phyloP scores from a whole-genome alignment of 768 basidiomycete genomes.

The Hericium rajendrae region DNA sequence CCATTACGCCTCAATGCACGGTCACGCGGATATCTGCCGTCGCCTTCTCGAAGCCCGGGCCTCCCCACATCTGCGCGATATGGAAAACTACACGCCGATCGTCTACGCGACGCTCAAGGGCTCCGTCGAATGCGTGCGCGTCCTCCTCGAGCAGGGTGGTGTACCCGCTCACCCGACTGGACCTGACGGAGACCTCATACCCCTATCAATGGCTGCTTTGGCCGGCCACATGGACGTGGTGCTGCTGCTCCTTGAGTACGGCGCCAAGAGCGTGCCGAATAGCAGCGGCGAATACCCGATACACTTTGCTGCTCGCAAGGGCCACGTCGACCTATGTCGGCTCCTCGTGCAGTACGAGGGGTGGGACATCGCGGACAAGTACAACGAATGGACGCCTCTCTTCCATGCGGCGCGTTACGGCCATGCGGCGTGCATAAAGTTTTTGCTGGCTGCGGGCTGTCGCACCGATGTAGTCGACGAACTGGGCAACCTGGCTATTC shows the following conservation, averaged over 20 bases:
- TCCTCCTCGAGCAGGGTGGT: slow-evolving; percentile 66
- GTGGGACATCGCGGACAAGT: slow-evolving; percentile 88
- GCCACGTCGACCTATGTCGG: slow-evolving; percentile 77
- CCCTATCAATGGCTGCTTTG: slow-evolving; percentile 85
- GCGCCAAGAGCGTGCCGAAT: slow-evolving; percentile 74
- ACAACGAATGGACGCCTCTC: slow-evolving; percentile 96
- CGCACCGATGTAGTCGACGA: slow-evolving; percentile 77
- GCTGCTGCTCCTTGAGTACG: slow-evolving; percentile 62
- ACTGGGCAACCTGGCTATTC: slow-evolving; percentile 71
- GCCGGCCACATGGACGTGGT: slow-evolving; percentile 82
- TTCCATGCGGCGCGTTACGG: slow-evolving; percentile 92
- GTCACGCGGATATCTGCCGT: slow-evolving; percentile 66
- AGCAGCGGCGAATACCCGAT: slow-evolving; percentile 96
- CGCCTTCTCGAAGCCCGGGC: slow-evolving; percentile 63
- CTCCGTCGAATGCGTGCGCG: slow-evolving; percentile 69
- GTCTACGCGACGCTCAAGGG: slow-evolving; percentile 90
- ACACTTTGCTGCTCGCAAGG: slow-evolving; percentile 90
- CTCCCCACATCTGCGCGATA: slow-evolving; percentile 64
- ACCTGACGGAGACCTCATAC: slow-evolving; percentile 62
- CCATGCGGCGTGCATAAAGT: slow-evolving; percentile 56
- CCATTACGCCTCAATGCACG: slow-evolving; percentile 95
- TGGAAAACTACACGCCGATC: slow-evolving; percentile 91
- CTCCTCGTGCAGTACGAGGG: slow-evolving; percentile 66
- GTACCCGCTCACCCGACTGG: slow-evolving; percentile 52
- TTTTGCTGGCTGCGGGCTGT: slow-evolving; percentile 75